Evolutionary conservation across 2,329 filamentous ascomycete species (phyloP), one percentile per base, ranked within the genome.

Genomic region (Orbilia brochopaga): DNA sequence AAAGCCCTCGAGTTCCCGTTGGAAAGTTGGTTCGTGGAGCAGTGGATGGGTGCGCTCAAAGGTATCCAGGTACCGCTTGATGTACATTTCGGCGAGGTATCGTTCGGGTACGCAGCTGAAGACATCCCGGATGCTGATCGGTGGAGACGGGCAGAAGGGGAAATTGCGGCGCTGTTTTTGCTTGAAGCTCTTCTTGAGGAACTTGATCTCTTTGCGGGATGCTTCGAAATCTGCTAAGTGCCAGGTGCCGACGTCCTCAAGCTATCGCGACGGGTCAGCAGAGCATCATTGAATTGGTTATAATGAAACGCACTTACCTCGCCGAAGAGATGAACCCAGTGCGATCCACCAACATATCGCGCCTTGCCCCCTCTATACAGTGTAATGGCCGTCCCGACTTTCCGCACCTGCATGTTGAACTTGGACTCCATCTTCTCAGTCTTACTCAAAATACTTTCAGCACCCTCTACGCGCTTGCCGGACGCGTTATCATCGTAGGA

Each of bases 261-360:
- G 59, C 66, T 70, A 51, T 2, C 1, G 40, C 4, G 24, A 19
- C 5, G 13, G 15, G 37, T 42, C 44, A 19, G 21, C 59, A 44
- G 62, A 42, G 44, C 15, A 48, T 23, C n/a, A 21, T 56, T 6
- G 11, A 27, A 24, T 11, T 10, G 37, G 2, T 30, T 2, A 11
- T 24, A 3, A 21, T 15, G 10, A 5, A 8, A 5, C 3, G n/a
- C 27, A 32, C 59, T 23, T 64, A 70, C 66, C 51, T 70, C 66
- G 19, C 66, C 66, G 21, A 70, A 70, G 27, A 70, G 59, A 55
- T 70, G 66, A 15, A 70, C 66, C 66, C 66, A 70, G 44, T 70
- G 66, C 3, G 66, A 63, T n/a, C 66, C 66, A 1, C 66, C 66
- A 17, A 70, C 66, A 46, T 70, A 70, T n/a, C 66, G 51, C 8